Evolutionary conservation across 208 protist species (phyloP).

Genomic region (Vickermania spadyakhi): DNA sequence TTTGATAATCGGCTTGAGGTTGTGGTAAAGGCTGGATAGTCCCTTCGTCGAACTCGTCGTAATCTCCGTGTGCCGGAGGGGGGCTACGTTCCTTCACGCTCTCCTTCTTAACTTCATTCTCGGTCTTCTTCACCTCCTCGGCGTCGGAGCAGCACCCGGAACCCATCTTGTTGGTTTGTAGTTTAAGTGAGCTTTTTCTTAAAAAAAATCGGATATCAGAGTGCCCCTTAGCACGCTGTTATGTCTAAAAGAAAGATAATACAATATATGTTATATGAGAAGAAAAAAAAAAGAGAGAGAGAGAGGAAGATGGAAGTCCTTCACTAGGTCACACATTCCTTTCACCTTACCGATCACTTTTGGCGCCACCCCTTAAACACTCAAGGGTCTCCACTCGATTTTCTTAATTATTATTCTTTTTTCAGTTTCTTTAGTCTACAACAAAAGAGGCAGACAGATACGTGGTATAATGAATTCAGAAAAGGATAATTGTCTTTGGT

Average conservation of each 20-base stretch:
- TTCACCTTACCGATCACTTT: no score
- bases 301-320: neutral
- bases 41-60: constrained; percentile 78
- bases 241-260: neutral
- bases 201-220: constrained; percentile 4
- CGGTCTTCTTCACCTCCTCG: neutral
- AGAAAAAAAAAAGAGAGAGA: neutral
- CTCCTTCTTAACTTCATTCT: neutral
- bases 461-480: no score
- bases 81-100: constrained; percentile 6
- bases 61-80: constrained; percentile 12
- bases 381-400: no score
- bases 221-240: neutral
- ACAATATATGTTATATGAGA: neutral
- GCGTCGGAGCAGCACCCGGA: neutral
- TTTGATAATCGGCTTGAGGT: constrained; percentile 19
- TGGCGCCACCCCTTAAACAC: no score
- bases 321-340: no score
- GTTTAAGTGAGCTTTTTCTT: neutral
- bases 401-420: no score
- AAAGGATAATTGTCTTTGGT: no score
- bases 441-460: no score
- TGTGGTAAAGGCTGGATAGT: constrained; percentile 10
- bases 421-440: no score
- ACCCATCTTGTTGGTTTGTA: constrained; percentile 3